Base-by-base conservation (phyloP, 192 early-diverging fungal genomes). In the Entomortierella chlamydospora region DNA sequence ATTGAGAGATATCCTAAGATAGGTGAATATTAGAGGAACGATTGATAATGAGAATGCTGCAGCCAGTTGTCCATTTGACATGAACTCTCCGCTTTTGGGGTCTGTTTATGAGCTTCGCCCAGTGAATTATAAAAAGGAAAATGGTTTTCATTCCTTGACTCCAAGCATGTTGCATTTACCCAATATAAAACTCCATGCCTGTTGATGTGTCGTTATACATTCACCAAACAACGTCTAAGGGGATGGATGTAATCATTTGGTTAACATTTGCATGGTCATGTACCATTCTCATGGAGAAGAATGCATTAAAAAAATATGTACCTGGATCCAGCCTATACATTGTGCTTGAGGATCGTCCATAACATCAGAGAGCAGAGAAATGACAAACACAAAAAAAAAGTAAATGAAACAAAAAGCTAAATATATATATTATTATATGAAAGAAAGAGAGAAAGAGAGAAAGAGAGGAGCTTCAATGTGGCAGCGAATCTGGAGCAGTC, bases 1-100 rank as follows among this genome's bases (percentile, higher is more conserved):
- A 92, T 88, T 0, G 90, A 92, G 7, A 76, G 31, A 57, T 91
- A 92, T 29, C 90, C 89, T 74, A 64, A 57, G 4, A 50, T 37
- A n/a, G n/a, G n/a, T n/a, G n/a, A n/a, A n/a, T n/a, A n/a, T n/a
- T n/a, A n/a, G n/a, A n/a, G n/a, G n/a, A n/a, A n/a, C n/a, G n/a
- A n/a, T n/a, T n/a, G n/a, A 37, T 37, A 37, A 37, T 37, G 34
- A 37, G 34, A n/a, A n/a, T n/a, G n/a, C n/a, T n/a, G n/a, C n/a
- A n/a, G n/a, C n/a, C n/a, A n/a, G n/a, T n/a, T n/a, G n/a, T n/a
- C n/a, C n/a, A n/a, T n/a, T n/a, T n/a, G n/a, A n/a, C n/a, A n/a
- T n/a, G n/a, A n/a, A n/a, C n/a, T n/a, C n/a, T n/a, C n/a, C n/a
- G n/a, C n/a, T n/a, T n/a, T n/a, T n/a, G n/a, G n/a, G n/a, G n/a